Evolutionary conservation across 2,329 filamentous ascomycete species (phyloP).

Genomic region (Laburnicola sp.): DNA sequence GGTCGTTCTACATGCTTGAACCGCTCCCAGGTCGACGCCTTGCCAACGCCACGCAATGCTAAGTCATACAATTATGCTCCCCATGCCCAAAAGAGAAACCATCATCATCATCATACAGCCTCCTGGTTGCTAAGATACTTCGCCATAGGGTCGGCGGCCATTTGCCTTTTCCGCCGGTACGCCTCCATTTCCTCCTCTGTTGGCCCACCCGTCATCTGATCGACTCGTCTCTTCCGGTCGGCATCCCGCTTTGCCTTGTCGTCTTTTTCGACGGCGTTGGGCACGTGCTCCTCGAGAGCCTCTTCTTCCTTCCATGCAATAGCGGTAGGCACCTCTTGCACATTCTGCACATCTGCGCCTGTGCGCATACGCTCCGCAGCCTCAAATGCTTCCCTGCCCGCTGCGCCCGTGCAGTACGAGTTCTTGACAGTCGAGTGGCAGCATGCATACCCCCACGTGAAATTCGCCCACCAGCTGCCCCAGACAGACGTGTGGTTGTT

Average conservation of each 20-base stretch:
- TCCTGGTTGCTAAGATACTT: constrained; percentile 74
- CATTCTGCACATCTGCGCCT: constrained; percentile 50
- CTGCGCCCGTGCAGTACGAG: constrained; percentile 94
- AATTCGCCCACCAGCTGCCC: constrained; percentile 97
- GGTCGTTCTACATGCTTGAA: constrained; percentile 38
- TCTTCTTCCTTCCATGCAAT: constrained; percentile 51
- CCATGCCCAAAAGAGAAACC: not conserved
- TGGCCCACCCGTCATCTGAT: constrained; percentile 77
- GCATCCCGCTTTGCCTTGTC: constrained; percentile 48
- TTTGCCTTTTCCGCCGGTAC: constrained; percentile 74
- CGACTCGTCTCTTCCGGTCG: constrained; percentile 71
- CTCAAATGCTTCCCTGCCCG: constrained; percentile 79
- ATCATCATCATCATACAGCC: constrained; percentile 46
- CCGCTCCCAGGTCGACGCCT: constrained; percentile 25
- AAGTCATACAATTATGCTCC: constrained; percentile 3
- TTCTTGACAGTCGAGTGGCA: constrained; percentile 95
- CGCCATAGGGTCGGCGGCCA: constrained; percentile 84
- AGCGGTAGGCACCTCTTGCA: constrained; percentile 49
- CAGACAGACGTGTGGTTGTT: constrained; percentile 94
- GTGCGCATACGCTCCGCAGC: constrained; percentile 67
- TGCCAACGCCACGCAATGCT: constrained; percentile 42
- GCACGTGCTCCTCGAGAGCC: constrained; percentile 46
- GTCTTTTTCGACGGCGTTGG: constrained; percentile 48
- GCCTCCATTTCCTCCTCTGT: constrained; percentile 84
- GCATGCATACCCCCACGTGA: constrained; percentile 94